A percentile compares a stretch with the other conserved stretches of the same genome.
Conservation (phyloP, 2,329 filamentous ascomycete species). For the Periconia digitata region DNA sequence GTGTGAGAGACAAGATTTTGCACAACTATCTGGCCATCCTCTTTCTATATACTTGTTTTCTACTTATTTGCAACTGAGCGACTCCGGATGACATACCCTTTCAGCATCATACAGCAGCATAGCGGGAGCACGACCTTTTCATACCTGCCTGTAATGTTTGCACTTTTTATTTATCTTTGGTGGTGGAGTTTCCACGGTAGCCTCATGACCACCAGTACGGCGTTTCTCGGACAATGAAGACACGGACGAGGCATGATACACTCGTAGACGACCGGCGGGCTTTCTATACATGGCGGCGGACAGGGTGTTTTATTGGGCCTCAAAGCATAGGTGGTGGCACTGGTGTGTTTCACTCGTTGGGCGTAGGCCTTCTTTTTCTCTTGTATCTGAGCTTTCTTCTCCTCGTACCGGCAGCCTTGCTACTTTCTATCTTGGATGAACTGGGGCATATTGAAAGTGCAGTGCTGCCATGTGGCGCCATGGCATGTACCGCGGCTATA, state of each 20-base stretch:
- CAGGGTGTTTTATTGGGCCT: slow-evolving; percentile 8
- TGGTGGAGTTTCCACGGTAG: slow-evolving; percentile 15
- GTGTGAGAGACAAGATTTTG: slow-evolving; percentile 4
- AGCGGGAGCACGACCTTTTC: slow-evolving; percentile 27
- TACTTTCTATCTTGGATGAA: too few species aligned
- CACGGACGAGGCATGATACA: slow-evolving; percentile 17
- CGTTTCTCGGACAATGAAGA: slow-evolving; percentile 17
- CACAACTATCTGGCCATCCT: slow-evolving; percentile 15
- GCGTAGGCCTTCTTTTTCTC: slow-evolving; percentile 20
- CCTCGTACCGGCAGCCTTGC: neutral
- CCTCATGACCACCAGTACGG: slow-evolving; percentile 13
- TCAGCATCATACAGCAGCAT: slow-evolving; percentile 40
- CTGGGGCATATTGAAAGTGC: too few species aligned
- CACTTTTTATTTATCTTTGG: slow-evolving; percentile 12
- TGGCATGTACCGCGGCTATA: too few species aligned
- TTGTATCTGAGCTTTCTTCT: slow-evolving; percentile 13
- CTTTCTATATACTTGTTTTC: slow-evolving; percentile 23
- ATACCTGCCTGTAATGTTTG: slow-evolving; percentile 21
- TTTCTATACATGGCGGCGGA: slow-evolving; percentile 1
- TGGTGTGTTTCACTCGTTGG: slow-evolving; percentile 26
- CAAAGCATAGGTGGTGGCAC: slow-evolving; percentile 19
- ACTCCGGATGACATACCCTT: slow-evolving; percentile 41
- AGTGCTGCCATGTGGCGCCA: too few species aligned
- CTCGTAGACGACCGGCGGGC: slow-evolving; percentile 22
- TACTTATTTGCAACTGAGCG: slow-evolving; percentile 26